A percentile compares a stretch with the other conserved stretches of the same genome.
phyloP scores from a whole-genome alignment of 202 grass and related monocot species.

The Panicum virgatum region DNA sequence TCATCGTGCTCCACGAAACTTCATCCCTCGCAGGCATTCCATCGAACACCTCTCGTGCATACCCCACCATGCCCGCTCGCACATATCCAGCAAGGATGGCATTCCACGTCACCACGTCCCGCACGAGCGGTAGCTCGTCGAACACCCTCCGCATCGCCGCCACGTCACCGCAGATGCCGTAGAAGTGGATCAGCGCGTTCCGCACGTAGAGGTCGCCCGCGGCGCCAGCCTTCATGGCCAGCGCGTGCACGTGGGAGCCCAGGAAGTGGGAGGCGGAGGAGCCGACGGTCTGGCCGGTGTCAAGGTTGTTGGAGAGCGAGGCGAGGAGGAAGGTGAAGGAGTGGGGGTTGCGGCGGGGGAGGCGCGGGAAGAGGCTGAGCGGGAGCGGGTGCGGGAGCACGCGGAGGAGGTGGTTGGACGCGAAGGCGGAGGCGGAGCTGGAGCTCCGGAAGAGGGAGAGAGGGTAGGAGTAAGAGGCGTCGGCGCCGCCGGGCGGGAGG shows the following conservation, averaged over 20 bases:
- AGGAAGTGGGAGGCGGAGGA: conserved; percentile 2
- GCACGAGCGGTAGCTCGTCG: conserved; percentile 49
- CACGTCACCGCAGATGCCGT: conserved; percentile 52
- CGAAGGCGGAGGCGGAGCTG: conserved; percentile 39
- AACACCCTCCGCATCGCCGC: conserved; percentile 49
- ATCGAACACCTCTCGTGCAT: conserved; percentile 49
- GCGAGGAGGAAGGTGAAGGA: conserved; percentile 48
- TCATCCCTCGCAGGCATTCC: conserved; percentile 53
- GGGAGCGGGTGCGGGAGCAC: conserved; percentile 49
- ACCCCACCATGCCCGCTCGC: conserved; percentile 28
- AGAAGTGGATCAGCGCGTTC: conserved; percentile 64
- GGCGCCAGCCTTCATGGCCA: conserved; percentile 55
- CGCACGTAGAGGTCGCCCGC: conserved; percentile 51
- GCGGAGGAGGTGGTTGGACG: conserved; percentile 61
- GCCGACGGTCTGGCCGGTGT: not conserved
- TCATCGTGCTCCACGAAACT: conserved; percentile 71
- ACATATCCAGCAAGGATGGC: conserved; percentile 53
- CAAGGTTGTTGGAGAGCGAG: conserved; percentile 38
- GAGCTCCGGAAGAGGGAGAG: conserved; percentile 31
- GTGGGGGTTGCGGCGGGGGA: conserved; percentile 52
- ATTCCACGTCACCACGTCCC: conserved; percentile 72
- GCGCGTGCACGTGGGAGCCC: conserved; percentile 60
- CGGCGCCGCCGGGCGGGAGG: conserved; percentile 23
- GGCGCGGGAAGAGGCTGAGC: conserved; percentile 53
- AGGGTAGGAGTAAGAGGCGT: conserved; percentile 27